Evolutionary conservation across 805 yeast genomes (phyloP).

Genomic region (Wickerhamomyces sydowiorum): DNA sequence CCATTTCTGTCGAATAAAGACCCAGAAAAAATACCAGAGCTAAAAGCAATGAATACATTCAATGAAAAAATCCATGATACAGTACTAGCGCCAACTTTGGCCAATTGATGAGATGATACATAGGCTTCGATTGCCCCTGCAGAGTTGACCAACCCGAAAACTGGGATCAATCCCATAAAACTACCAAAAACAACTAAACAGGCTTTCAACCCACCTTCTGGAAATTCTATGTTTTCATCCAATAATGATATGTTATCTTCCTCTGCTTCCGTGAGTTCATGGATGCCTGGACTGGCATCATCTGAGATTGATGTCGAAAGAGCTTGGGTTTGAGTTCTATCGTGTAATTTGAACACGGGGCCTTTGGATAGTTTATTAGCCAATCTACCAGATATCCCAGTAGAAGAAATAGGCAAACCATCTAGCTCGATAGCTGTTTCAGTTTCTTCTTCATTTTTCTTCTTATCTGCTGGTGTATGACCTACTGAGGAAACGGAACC

Average conservation of each 20-base stretch:
- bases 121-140: slow-evolving; percentile 65
- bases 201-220: slow-evolving; percentile 56
- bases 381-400: too few relatives aligned
- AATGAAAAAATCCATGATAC: slow-evolving; percentile 66
- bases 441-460: too few relatives aligned
- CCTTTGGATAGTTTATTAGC: too few relatives aligned
- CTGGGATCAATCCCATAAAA: slow-evolving; percentile 52
- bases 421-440: too few relatives aligned
- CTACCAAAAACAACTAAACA: slow-evolving; percentile 56
- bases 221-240: slow-evolving; percentile 22
- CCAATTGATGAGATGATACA: slow-evolving; percentile 47
- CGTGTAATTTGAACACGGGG: too few relatives aligned
- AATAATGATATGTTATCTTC: not conserved
- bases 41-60: slow-evolving; percentile 44
- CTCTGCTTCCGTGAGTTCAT: not conserved
- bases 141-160: slow-evolving; percentile 54
- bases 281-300: too few relatives aligned
- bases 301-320: too few relatives aligned
- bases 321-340: too few relatives aligned
- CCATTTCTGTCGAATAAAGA: slow-evolving; percentile 63
- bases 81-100: slow-evolving; percentile 37
- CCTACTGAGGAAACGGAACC: too few relatives aligned
- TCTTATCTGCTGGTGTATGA: too few relatives aligned
- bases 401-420: too few relatives aligned
- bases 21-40: slow-evolving; percentile 50